phyloP scores from a whole-genome alignment of 2,329 filamentous ascomycete genomes.

The Dactylellina sp. region DNA sequence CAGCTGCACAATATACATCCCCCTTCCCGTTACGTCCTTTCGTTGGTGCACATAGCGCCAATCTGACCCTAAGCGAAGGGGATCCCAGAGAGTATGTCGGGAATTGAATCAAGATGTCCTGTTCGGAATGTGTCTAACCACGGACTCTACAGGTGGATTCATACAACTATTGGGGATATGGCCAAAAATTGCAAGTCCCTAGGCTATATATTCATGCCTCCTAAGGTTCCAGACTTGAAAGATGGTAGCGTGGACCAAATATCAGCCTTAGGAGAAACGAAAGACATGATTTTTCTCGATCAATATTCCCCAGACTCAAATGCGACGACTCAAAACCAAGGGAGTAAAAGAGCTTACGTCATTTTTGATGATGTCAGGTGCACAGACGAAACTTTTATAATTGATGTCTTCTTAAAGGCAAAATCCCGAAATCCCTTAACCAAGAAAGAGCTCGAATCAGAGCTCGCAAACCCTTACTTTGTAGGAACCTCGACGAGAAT shows the following conservation, averaged over 20 bases:
- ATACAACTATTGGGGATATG: conserved; percentile 55
- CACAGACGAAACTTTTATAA: conserved; percentile 18
- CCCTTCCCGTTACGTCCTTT: conserved; percentile 46
- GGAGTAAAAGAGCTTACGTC: conserved; percentile 1
- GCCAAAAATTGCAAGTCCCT: conserved; percentile 23
- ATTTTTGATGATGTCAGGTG: conserved; percentile 20
- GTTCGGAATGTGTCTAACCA: not conserved
- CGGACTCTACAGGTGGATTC: conserved; percentile 26
- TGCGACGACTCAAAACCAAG: not conserved
- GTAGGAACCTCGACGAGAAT: conserved; percentile 25
- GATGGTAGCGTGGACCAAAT: not conserved
- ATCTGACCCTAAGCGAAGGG: conserved; percentile 8
- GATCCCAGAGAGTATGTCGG: conserved; percentile 12
- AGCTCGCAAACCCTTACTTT: conserved; percentile 14
- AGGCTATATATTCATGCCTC: conserved; percentile 32
- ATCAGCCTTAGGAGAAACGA: not conserved
- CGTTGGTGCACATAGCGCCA: conserved; percentile 10
- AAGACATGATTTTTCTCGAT: not conserved
- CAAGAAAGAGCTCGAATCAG: not conserved
- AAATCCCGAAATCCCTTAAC: conserved; percentile 5
- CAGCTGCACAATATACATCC: conserved; percentile 25
- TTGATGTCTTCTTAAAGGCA: conserved; percentile 22
- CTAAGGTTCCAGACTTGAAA: too few species aligned
- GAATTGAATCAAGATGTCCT: not conserved
- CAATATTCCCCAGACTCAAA: not conserved